Conservation (phyloP, 2,329 filamentous ascomycete genomes). For the Exophiala alcalophila region DNA sequence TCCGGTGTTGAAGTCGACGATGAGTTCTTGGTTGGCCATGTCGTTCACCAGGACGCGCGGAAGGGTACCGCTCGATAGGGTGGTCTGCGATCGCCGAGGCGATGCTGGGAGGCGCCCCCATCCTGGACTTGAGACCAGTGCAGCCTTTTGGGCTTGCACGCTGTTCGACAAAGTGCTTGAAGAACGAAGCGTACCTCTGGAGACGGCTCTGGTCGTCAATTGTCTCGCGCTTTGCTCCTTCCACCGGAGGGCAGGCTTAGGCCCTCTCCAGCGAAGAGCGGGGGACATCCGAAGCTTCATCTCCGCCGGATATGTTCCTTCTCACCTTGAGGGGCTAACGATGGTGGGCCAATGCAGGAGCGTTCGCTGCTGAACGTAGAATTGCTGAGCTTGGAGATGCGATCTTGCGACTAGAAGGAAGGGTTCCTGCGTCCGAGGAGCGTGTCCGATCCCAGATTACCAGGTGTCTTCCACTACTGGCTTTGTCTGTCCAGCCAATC, state of each 20-base stretch:
- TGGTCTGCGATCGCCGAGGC: conserved; percentile 1
- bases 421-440: no score
- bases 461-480: no score
- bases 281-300: conserved; percentile 4
- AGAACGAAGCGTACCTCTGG: not conserved
- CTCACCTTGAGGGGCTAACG: no score
- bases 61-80: not conserved
- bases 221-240: conserved; percentile 1
- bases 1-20: conserved; percentile 27
- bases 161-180: not conserved
- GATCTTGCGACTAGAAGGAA: no score
- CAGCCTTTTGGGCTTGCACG: no score
- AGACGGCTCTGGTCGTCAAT: not conserved
- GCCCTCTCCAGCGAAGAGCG: not conserved
- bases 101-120: not conserved
- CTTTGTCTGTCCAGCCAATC: no score
- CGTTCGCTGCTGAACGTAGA: no score
- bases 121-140: not conserved
- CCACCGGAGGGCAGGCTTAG: not conserved
- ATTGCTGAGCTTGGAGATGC: no score
- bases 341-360: no score
- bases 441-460: no score
- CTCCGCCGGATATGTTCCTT: no score
- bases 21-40: conserved; percentile 29
- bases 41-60: conserved; percentile 29